These are phyloP conservation scores for Kwoniella pini DNA, from an alignment of 768 basidiomycete species.

Conservation along the genomic window DNA sequence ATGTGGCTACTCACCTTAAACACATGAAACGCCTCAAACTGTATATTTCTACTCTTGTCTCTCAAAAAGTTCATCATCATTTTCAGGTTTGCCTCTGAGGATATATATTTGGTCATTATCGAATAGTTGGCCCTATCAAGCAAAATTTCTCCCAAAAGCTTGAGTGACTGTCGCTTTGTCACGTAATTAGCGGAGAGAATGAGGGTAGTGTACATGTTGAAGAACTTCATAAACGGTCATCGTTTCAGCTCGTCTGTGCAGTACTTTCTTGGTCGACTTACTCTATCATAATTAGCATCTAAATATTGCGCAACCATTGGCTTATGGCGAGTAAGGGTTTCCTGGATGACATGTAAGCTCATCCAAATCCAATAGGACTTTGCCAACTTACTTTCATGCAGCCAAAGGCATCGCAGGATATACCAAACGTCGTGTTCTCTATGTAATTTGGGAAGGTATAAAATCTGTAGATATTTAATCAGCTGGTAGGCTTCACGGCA, in stretches of 20 bases:
- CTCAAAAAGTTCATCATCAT: constrained; percentile 99
- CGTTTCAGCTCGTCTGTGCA: too few species aligned
- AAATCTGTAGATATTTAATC: constrained; percentile 62
- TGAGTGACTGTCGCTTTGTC: constrained; percentile 98
- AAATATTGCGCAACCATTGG: constrained; percentile 97
- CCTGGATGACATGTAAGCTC: constrained; percentile 55
- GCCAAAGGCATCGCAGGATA: constrained; percentile 95
- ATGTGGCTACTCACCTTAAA: constrained; percentile 77
- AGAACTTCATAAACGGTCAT: too few species aligned
- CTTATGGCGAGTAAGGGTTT: constrained; percentile 94
- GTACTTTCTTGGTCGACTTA: too few species aligned
- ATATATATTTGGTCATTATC: constrained; percentile 97
- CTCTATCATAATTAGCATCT: constrained; percentile 94
- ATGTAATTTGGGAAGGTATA: constrained; percentile 96
- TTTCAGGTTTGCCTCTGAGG: constrained; percentile 92
- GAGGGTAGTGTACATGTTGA: constrained; percentile 88
- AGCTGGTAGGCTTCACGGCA: not conserved
- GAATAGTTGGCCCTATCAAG: constrained; percentile 97
- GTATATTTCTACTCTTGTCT: constrained; percentile 99
- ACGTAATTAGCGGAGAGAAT: constrained; percentile 95
- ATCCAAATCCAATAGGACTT: too few species aligned
- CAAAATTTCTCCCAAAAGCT: constrained; percentile 94
- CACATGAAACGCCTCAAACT: constrained; percentile 99
- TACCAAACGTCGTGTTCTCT: constrained; percentile 95
- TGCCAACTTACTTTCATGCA: constrained; percentile 69